Base-by-base conservation (phyloP, 108 stramenopile genomes). In the Licmophora abbreviata region DNA sequence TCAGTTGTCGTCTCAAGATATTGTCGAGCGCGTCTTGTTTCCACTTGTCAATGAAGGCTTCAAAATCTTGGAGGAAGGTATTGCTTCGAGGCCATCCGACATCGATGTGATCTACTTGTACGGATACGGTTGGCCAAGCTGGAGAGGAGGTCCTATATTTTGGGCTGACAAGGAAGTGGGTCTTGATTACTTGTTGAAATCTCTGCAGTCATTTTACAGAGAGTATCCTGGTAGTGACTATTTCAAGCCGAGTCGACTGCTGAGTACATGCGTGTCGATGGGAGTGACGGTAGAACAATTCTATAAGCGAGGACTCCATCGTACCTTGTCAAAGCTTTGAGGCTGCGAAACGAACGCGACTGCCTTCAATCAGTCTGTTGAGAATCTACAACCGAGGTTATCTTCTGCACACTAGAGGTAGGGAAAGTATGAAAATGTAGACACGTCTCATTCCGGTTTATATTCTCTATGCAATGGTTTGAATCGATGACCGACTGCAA, bases 41-140 rank as follows among this genome's bases (percentile, higher is more conserved):
- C 87, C 95, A 32, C 77, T 97, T 27, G 90, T 96, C 30, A 98
- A 98, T 56, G 95, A 97, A 61, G 97, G 94, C 6, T 98, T 98
- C 66, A 89, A 90, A 56, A 81, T 93, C 37, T 69, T 98, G 43
- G 97, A 96, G 58, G 97, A 97, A 57, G 89, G 87, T 17, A 93
- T 97, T 56, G 92, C 95, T 14, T 55, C 48, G 30, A 65, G 77
- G 38, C 95, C 95, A 0, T 73, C 85, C 27, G 94, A 97, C 51
- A 92, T 98, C 63, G 97, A 98, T 60, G 88, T 97, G 1, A 79
- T 95, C 21, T 95, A 92, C 56, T 58, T 94, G 33, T 84, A 96
- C 67, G 97, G 97, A 23, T 98, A 97, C 62, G 92, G 94, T 17
- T 96, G 85, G 75, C 97, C 97, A 4, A 73, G 71, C 6, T 96